Evolutionary conservation across 2,329 filamentous ascomycete genomes (phyloP).

Genomic region (Neofusicoccum laricinum): DNA sequence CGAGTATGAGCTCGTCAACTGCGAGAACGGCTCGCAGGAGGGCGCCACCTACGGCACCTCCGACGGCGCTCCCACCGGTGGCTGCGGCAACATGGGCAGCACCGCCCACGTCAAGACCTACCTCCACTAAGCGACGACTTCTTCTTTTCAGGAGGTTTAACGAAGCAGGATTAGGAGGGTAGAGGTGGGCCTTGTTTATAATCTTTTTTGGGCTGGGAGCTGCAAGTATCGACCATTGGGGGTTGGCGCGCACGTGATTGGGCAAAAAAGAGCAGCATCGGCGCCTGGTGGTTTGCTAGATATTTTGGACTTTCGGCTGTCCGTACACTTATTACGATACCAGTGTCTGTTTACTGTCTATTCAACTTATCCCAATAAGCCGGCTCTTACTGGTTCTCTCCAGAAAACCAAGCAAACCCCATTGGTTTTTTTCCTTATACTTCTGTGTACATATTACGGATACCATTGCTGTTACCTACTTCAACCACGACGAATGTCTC

Average conservation of each 20-base stretch:
- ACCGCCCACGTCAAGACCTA: constrained; percentile 14
- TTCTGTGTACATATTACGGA: constrained; percentile 12
- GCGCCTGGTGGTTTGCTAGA: constrained; percentile 7
- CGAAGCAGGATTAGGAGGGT: constrained; percentile 5
- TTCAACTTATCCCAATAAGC: constrained; percentile 12
- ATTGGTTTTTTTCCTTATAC: background rate
- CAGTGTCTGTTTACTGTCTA: constrained; percentile 15
- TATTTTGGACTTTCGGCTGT: background rate
- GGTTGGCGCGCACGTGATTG: background rate
- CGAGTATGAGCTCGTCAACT: constrained; percentile 20
- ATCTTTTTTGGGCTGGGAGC: background rate
- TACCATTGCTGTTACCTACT: background rate
- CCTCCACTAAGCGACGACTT: constrained; percentile 12
- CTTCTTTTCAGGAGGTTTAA: background rate
- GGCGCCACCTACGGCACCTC: constrained; percentile 16
- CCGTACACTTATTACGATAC: constrained; percentile 2
- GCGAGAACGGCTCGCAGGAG: constrained; percentile 18
- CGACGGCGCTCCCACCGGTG: constrained; percentile 18
- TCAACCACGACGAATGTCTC: background rate
- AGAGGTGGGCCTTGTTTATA: constrained; percentile 8
- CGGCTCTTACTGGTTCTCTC: constrained; percentile 9
- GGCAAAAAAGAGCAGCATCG: background rate
- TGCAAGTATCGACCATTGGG: background rate
- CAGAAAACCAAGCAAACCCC: background rate
- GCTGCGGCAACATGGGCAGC: constrained; percentile 16